Evolutionary conservation across 768 basidiomycete genomes (phyloP).

Genomic region (Mycena leptocephala): DNA sequence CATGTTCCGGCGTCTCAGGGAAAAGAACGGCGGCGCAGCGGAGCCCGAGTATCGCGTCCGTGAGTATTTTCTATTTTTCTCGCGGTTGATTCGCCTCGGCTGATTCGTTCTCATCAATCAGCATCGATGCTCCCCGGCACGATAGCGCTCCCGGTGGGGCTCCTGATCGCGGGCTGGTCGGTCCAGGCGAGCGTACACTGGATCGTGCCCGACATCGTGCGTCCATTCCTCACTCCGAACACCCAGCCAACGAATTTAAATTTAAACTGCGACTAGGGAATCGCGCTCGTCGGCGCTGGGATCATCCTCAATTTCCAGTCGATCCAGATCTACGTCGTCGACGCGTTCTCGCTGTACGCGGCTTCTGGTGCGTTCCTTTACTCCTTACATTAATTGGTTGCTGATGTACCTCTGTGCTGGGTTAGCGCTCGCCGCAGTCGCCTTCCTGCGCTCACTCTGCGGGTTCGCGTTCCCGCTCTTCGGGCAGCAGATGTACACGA

Average conservation of each 20-base stretch:
- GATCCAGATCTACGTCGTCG: slow-evolving; percentile 80
- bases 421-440: slow-evolving; percentile 73
- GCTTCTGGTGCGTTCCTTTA: slow-evolving; percentile 68
- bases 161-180: slow-evolving; percentile 82
- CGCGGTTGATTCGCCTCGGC: background rate
- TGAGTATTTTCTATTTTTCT: slow-evolving; percentile 42
- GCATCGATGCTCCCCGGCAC: slow-evolving; percentile 76
- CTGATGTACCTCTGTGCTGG: too few relatives aligned
- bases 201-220: slow-evolving; percentile 80
- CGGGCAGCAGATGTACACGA: slow-evolving; percentile 76
- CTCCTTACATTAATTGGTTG: background rate
- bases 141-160: slow-evolving; percentile 74
- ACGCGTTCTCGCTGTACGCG: slow-evolving; percentile 76
- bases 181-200: slow-evolving; percentile 73
- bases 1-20: slow-evolving; percentile 63
- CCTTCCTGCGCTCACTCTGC: slow-evolving; percentile 74
- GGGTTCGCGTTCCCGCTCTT: slow-evolving; percentile 88
- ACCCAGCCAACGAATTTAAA: too few relatives aligned
- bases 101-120: slow-evolving; percentile 38
- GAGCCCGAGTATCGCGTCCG: slow-evolving; percentile 68
- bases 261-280: slow-evolving; percentile 64
- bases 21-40: slow-evolving; percentile 60
- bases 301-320: slow-evolving; percentile 68
- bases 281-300: slow-evolving; percentile 70
- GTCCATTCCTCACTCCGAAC: slow-evolving; percentile 35